phyloP scores from a whole-genome alignment of 2,329 filamentous ascomycete genomes.

The Claviceps capensis region DNA sequence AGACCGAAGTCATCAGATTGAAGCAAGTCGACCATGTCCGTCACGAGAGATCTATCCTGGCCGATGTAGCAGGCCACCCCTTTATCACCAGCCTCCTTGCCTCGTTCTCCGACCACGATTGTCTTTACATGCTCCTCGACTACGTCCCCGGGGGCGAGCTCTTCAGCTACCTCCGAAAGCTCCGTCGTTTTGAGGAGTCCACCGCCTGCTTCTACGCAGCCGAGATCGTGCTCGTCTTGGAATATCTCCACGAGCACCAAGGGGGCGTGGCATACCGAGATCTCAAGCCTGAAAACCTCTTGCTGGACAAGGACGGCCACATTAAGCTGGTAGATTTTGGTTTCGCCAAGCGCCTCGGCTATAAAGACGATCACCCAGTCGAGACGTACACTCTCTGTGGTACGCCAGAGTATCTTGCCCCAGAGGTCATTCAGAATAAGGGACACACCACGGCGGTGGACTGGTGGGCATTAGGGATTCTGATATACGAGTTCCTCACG shows the following conservation, averaged over 20 bases:
- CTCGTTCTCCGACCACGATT: conserved; percentile 68
- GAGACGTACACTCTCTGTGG: conserved; percentile 78
- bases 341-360: conserved; percentile 66
- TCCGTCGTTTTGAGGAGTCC: conserved; percentile 64
- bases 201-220: conserved; percentile 72
- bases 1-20: conserved; percentile 60
- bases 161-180: conserved; percentile 67
- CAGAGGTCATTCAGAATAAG: conserved; percentile 74
- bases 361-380: conserved; percentile 31
- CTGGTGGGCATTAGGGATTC: conserved; percentile 77
- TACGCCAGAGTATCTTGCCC: conserved; percentile 72
- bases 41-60: conserved; percentile 67
- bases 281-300: conserved; percentile 70
- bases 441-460: conserved; percentile 65
- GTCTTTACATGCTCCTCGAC: conserved; percentile 71
- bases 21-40: conserved; percentile 82
- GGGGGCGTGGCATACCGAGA: conserved; percentile 69
- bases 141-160: conserved; percentile 76
- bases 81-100: conserved; percentile 71
- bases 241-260: conserved; percentile 67
- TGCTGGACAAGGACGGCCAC: conserved; percentile 65
- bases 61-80: conserved; percentile 64
- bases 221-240: conserved; percentile 70
- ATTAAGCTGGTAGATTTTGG: conserved; percentile 77
- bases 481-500: conserved; percentile 75